Evolutionary conservation across 2,329 filamentous ascomycete genomes (phyloP).

Genomic region (Diaporthe sp.): DNA sequence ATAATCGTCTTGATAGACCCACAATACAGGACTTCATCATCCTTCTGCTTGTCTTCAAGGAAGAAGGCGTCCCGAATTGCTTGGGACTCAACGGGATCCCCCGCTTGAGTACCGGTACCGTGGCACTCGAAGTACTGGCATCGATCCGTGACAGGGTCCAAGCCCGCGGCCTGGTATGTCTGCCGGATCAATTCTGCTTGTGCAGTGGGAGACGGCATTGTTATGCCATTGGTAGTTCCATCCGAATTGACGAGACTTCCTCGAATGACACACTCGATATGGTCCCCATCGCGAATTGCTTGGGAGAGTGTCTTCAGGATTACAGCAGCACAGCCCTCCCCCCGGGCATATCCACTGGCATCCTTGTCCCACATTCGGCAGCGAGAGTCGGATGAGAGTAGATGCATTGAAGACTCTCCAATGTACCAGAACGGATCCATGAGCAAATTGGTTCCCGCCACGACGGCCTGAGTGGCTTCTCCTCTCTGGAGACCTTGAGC

Average conservation of each 20-base stretch:
- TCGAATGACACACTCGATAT: constrained; percentile 61
- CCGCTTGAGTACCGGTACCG: constrained; percentile 55
- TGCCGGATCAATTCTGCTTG: constrained; percentile 56
- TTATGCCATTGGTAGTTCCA: constrained; percentile 65
- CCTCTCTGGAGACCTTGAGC: constrained; percentile 62
- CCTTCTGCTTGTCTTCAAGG: background rate
- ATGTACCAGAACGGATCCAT: background rate
- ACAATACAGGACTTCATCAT: constrained; percentile 23
- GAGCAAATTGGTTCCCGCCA: background rate
- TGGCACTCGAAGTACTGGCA: constrained; percentile 64
- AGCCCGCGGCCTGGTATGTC: constrained; percentile 58
- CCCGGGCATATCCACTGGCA: constrained; percentile 69
- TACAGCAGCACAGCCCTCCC: constrained; percentile 66
- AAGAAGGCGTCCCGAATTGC: constrained; percentile 59
- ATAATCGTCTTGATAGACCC: constrained; percentile 47
- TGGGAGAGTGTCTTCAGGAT: constrained; percentile 64
- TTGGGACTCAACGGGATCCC: constrained; percentile 58
- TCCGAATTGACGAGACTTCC: constrained; percentile 64
- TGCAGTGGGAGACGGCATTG: constrained; percentile 59
- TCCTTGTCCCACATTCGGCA: constrained; percentile 60
- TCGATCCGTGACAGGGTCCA: constrained; percentile 52
- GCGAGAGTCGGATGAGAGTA: background rate
- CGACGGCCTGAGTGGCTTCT: constrained; percentile 50
- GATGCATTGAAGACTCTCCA: background rate
- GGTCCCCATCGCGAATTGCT: constrained; percentile 64